These are phyloP conservation scores for Populus deltoides DNA, from an alignment of 345 rosid genomes.

Conservation along the genomic window DNA sequence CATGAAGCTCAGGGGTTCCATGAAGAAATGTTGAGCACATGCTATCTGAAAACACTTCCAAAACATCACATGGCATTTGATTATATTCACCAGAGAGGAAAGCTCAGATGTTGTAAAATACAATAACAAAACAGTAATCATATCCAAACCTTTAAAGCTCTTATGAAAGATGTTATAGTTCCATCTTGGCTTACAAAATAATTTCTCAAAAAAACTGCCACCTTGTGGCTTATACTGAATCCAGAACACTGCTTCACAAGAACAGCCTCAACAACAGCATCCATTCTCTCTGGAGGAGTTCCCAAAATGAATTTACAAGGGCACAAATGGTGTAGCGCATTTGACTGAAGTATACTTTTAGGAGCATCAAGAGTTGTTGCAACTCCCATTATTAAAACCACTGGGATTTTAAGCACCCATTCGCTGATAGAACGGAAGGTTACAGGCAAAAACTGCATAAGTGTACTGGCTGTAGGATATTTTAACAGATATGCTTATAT, in stretches of 20 bases:
- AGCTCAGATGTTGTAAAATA: background rate
- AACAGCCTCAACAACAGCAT: slow-evolving; percentile 75
- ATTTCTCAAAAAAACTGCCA: slow-evolving; percentile 68
- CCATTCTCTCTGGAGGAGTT: slow-evolving; percentile 79
- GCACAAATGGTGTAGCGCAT: slow-evolving; percentile 56
- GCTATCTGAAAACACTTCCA: slow-evolving; percentile 59
- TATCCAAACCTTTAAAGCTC: slow-evolving; percentile 73
- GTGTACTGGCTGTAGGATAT: background rate
- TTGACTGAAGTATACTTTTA: slow-evolving; percentile 56
- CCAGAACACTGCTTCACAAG: slow-evolving; percentile 71
- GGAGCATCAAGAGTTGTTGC: slow-evolving; percentile 79
- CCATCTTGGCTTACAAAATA: slow-evolving; percentile 84
- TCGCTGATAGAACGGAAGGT: slow-evolving; percentile 47
- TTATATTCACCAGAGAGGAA: slow-evolving; percentile 3
- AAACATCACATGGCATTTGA: slow-evolving; percentile 12
- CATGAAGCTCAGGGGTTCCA: slow-evolving; percentile 67
- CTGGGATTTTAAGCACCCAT: slow-evolving; percentile 82
- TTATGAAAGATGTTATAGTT: slow-evolving; percentile 73
- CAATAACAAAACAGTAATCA: background rate
- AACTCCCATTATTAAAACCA: slow-evolving; percentile 74
- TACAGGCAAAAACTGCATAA: slow-evolving; percentile 12
- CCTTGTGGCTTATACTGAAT: slow-evolving; percentile 67
- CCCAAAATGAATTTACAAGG: slow-evolving; percentile 69
- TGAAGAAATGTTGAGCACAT: slow-evolving; percentile 75
- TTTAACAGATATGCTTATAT: background rate